Conservation (phyloP, 225 moss, liverwort and hornwort genomes). For the Thuidium tamariscinum region DNA sequence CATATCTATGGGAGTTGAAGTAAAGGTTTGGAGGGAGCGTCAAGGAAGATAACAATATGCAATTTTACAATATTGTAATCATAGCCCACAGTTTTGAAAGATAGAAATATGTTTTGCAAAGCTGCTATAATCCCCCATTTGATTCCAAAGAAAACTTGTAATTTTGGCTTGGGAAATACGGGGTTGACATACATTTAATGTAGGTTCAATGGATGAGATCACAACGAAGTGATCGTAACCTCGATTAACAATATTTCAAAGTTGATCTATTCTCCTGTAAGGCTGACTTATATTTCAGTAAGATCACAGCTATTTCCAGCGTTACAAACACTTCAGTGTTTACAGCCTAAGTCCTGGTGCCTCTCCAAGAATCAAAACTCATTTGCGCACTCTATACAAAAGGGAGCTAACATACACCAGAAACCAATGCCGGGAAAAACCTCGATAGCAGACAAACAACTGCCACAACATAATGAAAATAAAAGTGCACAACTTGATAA, state of each 20-base stretch:
- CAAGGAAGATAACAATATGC: neutral
- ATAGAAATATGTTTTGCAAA: neutral
- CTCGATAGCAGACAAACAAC: neutral
- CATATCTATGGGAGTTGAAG: neutral
- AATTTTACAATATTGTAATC: neutral
- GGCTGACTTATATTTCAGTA: neutral
- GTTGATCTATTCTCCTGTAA: neutral
- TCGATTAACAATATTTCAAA: neutral
- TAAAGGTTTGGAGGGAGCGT: neutral
- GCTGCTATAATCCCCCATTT: neutral
- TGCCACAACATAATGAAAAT: too few relatives aligned
- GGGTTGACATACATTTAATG: neutral
- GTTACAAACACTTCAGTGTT: neutral
- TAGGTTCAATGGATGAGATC: neutral
- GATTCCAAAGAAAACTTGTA: neutral
- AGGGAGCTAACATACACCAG: neutral
- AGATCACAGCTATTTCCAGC: neutral
- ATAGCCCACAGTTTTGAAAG: neutral
- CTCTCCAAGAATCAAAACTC: neutral
- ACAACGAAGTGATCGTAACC: neutral
- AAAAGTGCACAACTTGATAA: neutral
- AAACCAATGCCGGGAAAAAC: neutral
- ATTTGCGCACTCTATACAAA: neutral
- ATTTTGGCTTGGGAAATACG: neutral
- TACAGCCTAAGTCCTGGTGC: neutral